Evolutionary conservation across 75 land plant genomes (phyloP).

Genomic region (Sequoiadendron giganteum): DNA sequence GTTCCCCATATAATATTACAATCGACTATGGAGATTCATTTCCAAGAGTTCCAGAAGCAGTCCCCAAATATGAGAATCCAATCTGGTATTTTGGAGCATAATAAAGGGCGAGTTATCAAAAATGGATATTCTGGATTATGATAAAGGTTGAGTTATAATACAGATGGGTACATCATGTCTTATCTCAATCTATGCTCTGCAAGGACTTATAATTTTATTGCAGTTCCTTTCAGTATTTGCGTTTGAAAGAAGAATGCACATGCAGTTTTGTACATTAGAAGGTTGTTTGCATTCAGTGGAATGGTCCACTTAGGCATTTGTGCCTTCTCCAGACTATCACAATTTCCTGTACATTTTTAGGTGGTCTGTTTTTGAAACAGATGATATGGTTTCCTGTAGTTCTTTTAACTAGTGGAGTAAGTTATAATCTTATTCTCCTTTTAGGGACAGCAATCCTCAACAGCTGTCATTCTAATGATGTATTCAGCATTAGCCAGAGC

Average conservation of each 20-base stretch:
- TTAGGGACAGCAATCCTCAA: not conserved
- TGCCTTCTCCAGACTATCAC: not conserved
- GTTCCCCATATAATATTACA: slow-evolving; percentile 3
- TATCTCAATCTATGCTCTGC: not conserved
- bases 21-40: slow-evolving; percentile 5
- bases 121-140: not conserved
- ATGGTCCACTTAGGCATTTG: not conserved
- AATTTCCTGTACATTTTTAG: slow-evolving; percentile 6
- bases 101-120: not conserved
- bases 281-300: not conserved
- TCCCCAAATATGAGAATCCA: not conserved
- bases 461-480: not conserved
- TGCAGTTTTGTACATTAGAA: slow-evolving; percentile 13
- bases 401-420: not conserved
- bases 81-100: slow-evolving; percentile 10
- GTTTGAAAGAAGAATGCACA: slow-evolving; percentile 3
- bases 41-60: slow-evolving; percentile 1
- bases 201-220: not conserved
- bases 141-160: not conserved
- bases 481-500: not conserved
- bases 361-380: not conserved
- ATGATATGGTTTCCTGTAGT: not conserved
- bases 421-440: not conserved
- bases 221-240: not conserved
- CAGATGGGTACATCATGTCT: not conserved